Base-by-base conservation (phyloP, 352 stramenopile genomes). In the Phytophthora aleatoria region DNA sequence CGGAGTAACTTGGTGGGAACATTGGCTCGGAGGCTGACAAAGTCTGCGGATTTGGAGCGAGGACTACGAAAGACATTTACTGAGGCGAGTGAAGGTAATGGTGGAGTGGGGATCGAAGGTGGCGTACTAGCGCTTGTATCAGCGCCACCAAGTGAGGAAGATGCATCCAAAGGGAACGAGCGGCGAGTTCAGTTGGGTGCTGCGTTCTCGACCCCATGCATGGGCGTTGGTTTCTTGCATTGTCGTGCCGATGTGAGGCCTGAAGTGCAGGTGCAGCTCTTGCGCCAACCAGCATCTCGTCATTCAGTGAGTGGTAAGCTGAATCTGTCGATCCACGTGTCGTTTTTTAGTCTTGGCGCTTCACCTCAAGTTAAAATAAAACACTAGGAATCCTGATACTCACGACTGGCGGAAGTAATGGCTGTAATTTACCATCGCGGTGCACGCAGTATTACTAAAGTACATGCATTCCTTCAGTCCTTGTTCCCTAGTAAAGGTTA, bases 121-220 rank as follows among this genome's bases (percentile, higher is more conserved):
- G 81, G 83, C 10, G 76, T 77, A 2, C 27, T 92, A 31, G 77
- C 70, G 0, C 51, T 92, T 24, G 44, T 72, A 2, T 48, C 53
- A 27, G 16, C 35, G 11, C 35, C 51, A 26, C 5, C 38, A 43
- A 20, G 8, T 28, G 28, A 12, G 20, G 28, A 44, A 13, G 28
- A 26, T 27, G 3, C 24, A 41, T 15, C 35, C 3, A 31, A 61
- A n/a, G 30, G 48, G 5, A 30, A 30, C 9, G 11, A 7, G 1
- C 35, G 51, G 8, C 33, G 24, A n/a, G 64, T 88, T 15, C 71
- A 89, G n/a, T 50, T 92, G 3, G 79, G 77, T 15, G 77, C 57
- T 15, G 81, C 81, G 8, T 90, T 90, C 54, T 84, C 83, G 30
- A 92, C 83, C 11, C 76, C 79, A 1, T 82, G 81, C 41, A 92